Evolutionary conservation across 1,139 yeast genomes (phyloP).

Genomic region (Lodderomyces pseudojiufengensis): DNA sequence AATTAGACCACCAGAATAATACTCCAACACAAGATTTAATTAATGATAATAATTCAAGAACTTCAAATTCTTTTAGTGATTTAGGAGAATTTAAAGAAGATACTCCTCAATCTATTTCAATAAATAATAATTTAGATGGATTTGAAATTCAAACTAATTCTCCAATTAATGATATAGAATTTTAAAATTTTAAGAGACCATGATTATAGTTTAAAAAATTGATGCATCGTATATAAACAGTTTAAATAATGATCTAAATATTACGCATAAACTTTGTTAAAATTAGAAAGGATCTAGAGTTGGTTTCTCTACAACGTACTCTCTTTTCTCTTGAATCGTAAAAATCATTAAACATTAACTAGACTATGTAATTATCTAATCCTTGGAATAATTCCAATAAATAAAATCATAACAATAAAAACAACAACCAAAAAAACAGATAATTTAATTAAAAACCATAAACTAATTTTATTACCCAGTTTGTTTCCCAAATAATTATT

Average conservation of each 20-base stretch:
- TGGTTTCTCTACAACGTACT: too few relatives aligned
- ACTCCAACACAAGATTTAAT: too few relatives aligned
- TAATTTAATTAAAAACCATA: constrained; percentile 34
- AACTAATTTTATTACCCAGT: constrained; percentile 36
- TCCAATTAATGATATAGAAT: too few relatives aligned
- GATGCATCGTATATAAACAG: too few relatives aligned
- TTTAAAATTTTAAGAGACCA: too few relatives aligned
- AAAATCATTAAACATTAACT: neutral
- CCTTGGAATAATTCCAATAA: constrained; percentile 27
- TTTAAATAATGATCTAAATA: too few relatives aligned
- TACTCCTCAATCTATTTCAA: neutral
- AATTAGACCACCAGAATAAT: neutral
- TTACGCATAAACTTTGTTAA: too few relatives aligned
- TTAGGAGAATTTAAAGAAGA: constrained; percentile 1
- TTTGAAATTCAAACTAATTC: constrained; percentile 2
- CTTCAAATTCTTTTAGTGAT: neutral
- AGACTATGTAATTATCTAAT: constrained; percentile 14
- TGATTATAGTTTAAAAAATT: too few relatives aligned
- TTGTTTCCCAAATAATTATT: constrained; percentile 34
- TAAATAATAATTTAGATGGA: neutral
- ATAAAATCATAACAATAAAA: constrained; percentile 27
- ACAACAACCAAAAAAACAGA: constrained; percentile 21
- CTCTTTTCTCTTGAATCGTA: too few relatives aligned
- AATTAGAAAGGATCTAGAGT: too few relatives aligned
- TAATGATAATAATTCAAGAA: too few relatives aligned